Percentiles rank a stretch among this genome's conserved stretches.
These are phyloP conservation scores for Metarhizium robertsii DNA, from an alignment of 2,329 filamentous ascomycete genomes.

Conservation along the genomic window DNA sequence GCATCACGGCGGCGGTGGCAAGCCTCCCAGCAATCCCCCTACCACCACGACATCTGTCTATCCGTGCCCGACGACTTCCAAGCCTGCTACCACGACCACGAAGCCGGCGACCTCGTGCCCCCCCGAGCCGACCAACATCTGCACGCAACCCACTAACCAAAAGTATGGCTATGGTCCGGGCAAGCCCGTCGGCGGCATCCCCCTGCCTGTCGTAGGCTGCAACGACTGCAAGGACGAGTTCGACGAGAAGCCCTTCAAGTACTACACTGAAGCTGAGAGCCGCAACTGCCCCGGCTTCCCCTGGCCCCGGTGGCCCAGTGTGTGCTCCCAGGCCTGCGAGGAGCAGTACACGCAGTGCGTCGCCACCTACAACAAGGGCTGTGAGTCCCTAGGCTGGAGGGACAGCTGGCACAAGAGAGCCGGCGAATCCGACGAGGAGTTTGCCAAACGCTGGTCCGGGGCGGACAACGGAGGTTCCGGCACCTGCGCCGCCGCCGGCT, in stretches of 20 bases:
- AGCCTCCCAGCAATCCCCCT: slow-evolving; percentile 14
- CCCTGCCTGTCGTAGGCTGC: slow-evolving; percentile 43
- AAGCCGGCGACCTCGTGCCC: slow-evolving; percentile 26
- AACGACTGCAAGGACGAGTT: slow-evolving; percentile 39
- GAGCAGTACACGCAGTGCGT: slow-evolving; percentile 40
- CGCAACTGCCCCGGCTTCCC: slow-evolving; percentile 34
- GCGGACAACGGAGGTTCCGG: not conserved
- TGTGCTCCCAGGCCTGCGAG: slow-evolving; percentile 44
- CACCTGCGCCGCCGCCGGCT: slow-evolving; percentile 4
- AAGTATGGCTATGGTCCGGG: slow-evolving; percentile 59
- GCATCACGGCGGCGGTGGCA: slow-evolving; percentile 28
- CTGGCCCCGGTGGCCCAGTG: slow-evolving; percentile 25
- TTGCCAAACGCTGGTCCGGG: slow-evolving; percentile 14
- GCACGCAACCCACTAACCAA: slow-evolving; percentile 43
- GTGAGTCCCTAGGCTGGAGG: slow-evolving; percentile 24
- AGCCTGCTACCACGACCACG: slow-evolving; percentile 20
- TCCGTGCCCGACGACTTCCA: slow-evolving; percentile 21
- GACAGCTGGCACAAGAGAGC: slow-evolving; percentile 16
- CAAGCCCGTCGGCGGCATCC: slow-evolving; percentile 42
- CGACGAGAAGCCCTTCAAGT: slow-evolving; percentile 37
- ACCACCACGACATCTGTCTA: slow-evolving; percentile 24
- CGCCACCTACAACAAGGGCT: slow-evolving; percentile 39
- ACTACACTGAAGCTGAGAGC: slow-evolving; percentile 36
- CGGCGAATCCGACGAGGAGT: slow-evolving; percentile 13
- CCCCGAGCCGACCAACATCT: slow-evolving; percentile 41